Evolutionary conservation across 2,329 filamentous ascomycete species (phyloP).

Genomic region (Pseudofabraea citricarpa): DNA sequence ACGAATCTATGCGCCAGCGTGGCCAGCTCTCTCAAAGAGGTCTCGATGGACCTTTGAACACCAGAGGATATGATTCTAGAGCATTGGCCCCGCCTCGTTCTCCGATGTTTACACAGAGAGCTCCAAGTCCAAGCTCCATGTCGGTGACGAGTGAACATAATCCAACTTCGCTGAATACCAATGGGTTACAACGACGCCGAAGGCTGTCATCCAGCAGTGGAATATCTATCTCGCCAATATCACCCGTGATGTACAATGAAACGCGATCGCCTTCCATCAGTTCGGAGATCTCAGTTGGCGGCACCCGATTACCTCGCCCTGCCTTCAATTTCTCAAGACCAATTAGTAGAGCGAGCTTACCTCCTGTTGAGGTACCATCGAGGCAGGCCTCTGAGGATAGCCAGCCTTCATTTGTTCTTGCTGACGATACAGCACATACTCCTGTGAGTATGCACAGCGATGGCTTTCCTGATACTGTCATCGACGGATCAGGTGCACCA

Average conservation of each 20-base stretch:
- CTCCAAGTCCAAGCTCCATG: slow-evolving; percentile 57
- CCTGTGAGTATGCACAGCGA: slow-evolving; percentile 71
- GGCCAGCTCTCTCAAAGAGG: slow-evolving; percentile 10
- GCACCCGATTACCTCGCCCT: slow-evolving; percentile 58
- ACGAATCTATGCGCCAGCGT: slow-evolving; percentile 23
- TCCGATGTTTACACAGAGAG: slow-evolving; percentile 40
- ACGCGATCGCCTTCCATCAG: slow-evolving; percentile 78
- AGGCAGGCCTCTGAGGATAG: slow-evolving; percentile 64
- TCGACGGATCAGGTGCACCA: slow-evolving; percentile 48
- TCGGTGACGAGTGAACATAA: slow-evolving; percentile 70
- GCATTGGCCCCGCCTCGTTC: slow-evolving; percentile 40
- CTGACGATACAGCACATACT: slow-evolving; percentile 62
- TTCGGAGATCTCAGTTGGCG: slow-evolving; percentile 70
- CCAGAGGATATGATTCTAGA: slow-evolving; percentile 30
- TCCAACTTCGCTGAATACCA: slow-evolving; percentile 36
- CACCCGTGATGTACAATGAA: slow-evolving; percentile 56
- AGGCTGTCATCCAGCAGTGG: slow-evolving; percentile 73
- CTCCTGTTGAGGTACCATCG: slow-evolving; percentile 47
- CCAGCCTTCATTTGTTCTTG: slow-evolving; percentile 55
- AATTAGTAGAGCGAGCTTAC: slow-evolving; percentile 66
- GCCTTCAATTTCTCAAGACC: slow-evolving; percentile 94
- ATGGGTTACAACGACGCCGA: slow-evolving; percentile 63
- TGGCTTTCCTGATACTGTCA: slow-evolving; percentile 51
- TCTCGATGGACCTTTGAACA: slow-evolving; percentile 18
- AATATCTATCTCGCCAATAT: slow-evolving; percentile 57